These are phyloP conservation scores for Xylaria longipes DNA, from an alignment of 495 filamentous ascomycete species.

Conservation along the genomic window DNA sequence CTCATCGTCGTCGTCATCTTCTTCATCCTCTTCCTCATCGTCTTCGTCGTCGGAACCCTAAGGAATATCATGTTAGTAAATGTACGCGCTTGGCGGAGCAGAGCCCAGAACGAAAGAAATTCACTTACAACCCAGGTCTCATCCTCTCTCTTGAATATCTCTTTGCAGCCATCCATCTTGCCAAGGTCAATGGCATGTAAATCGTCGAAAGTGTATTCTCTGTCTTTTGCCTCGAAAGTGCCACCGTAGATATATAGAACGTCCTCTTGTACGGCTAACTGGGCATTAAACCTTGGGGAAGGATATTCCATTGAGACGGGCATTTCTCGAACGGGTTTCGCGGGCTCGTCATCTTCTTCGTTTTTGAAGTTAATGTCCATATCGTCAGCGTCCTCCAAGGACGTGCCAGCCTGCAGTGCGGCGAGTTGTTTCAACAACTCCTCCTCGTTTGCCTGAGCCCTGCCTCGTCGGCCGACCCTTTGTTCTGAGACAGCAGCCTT, in stretches of 20 bases:
- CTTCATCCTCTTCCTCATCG: slow-evolving; percentile 78
- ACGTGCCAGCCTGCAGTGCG: slow-evolving; percentile 73
- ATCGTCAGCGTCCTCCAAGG: slow-evolving; percentile 60
- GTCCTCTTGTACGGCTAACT: slow-evolving; percentile 89
- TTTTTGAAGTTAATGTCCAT: slow-evolving; percentile 59
- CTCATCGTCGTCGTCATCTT: slow-evolving; percentile 73
- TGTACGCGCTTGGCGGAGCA: neutral
- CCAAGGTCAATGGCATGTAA: slow-evolving; percentile 89
- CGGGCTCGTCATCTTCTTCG: slow-evolving; percentile 54
- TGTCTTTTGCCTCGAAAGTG: slow-evolving; percentile 92
- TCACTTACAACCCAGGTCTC: slow-evolving; percentile 78
- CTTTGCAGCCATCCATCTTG: slow-evolving; percentile 88
- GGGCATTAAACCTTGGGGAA: slow-evolving; percentile 86
- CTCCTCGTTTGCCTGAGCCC: slow-evolving; percentile 85
- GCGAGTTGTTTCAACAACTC: slow-evolving; percentile 86
- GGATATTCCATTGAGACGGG: slow-evolving; percentile 77
- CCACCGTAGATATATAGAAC: slow-evolving; percentile 92
- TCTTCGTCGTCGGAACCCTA: slow-evolving; percentile 71
- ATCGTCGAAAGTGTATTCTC: slow-evolving; percentile 94
- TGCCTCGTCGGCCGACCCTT: slow-evolving; percentile 66
- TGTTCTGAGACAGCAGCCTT: slow-evolving; percentile 55
- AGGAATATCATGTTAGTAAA: slow-evolving; percentile 35
- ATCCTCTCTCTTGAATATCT: slow-evolving; percentile 82
- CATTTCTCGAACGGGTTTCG: slow-evolving; percentile 58
- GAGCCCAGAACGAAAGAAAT: neutral